phyloP scores from a whole-genome alignment of 2,329 filamentous ascomycete species.

The Alternaria atra region DNA sequence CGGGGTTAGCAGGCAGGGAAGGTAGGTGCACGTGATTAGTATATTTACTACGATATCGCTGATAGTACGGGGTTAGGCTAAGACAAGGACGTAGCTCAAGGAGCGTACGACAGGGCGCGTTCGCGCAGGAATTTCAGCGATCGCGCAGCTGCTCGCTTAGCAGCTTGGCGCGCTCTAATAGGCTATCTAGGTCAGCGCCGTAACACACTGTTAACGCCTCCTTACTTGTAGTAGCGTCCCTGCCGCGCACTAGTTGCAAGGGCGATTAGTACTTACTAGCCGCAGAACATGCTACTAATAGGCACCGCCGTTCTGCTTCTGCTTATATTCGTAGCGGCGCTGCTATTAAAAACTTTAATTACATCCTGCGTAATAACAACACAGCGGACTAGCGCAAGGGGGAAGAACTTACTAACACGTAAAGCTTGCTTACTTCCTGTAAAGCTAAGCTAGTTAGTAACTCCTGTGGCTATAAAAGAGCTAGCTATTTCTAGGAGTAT shows the following conservation, averaged over 20 bases:
- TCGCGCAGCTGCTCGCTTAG: too few relatives aligned
- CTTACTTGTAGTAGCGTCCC: neutral
- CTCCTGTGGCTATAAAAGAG: conserved; percentile 4
- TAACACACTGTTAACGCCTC: too few relatives aligned
- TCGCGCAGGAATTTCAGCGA: too few relatives aligned
- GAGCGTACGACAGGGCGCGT: too few relatives aligned
- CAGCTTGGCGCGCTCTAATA: too few relatives aligned
- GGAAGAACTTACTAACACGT: conserved; percentile 1
- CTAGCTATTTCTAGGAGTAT: neutral
- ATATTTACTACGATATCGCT: too few relatives aligned
- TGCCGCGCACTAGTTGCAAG: neutral
- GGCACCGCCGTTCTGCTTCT: neutral
- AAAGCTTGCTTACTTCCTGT: neutral
- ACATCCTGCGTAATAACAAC: neutral
- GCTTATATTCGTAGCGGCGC: neutral
- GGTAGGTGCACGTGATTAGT: too few relatives aligned
- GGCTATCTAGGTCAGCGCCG: too few relatives aligned
- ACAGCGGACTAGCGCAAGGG: neutral
- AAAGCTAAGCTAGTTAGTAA: conserved; percentile 1
- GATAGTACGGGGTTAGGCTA: too few relatives aligned
- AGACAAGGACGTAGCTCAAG: too few relatives aligned
- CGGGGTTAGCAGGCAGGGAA: too few relatives aligned
- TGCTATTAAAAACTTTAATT: conserved; percentile 2
- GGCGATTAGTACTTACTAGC: neutral
- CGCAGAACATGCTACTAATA: neutral